Evolutionary conservation across 768 basidiomycete species (phyloP).

Genomic region (Suillus subalutaceus): DNA sequence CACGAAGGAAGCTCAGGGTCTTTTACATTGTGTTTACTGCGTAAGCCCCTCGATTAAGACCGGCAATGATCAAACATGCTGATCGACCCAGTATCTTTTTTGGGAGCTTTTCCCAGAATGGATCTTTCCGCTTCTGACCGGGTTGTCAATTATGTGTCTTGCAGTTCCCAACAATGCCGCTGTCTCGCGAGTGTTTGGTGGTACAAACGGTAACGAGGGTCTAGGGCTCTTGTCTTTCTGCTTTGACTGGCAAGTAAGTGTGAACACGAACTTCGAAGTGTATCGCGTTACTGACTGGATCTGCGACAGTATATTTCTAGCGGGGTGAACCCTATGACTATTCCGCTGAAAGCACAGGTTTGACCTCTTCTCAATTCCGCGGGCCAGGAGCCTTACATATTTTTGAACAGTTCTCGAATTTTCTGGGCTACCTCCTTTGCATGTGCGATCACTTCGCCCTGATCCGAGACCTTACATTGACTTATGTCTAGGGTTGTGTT

Average conservation of each 20-base stretch:
- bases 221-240: constrained; percentile 61
- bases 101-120: constrained; percentile 30
- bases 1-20: constrained; percentile 43
- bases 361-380: neutral
- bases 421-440: constrained; percentile 51
- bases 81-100: constrained; percentile 32
- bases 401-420: constrained; percentile 40
- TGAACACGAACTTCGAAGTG: constrained; percentile 24
- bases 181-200: constrained; percentile 69
- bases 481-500: constrained; percentile 22
- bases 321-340: constrained; percentile 47
- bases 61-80: constrained; percentile 7
- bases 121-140: constrained; percentile 62
- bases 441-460: constrained; percentile 35
- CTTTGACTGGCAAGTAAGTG: constrained; percentile 51
- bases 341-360: constrained; percentile 51
- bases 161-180: constrained; percentile 51
- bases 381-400: neutral
- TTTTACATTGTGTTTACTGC: constrained; percentile 51
- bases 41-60: constrained; percentile 21
- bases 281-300: neutral
- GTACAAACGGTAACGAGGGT: constrained; percentile 67
- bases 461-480: constrained; percentile 2
- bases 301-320: constrained; percentile 26
- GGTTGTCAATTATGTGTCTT: constrained; percentile 65